Evolutionary conservation across 2,329 filamentous ascomycete genomes (phyloP).

Genomic region (Emergomyces africanus): DNA sequence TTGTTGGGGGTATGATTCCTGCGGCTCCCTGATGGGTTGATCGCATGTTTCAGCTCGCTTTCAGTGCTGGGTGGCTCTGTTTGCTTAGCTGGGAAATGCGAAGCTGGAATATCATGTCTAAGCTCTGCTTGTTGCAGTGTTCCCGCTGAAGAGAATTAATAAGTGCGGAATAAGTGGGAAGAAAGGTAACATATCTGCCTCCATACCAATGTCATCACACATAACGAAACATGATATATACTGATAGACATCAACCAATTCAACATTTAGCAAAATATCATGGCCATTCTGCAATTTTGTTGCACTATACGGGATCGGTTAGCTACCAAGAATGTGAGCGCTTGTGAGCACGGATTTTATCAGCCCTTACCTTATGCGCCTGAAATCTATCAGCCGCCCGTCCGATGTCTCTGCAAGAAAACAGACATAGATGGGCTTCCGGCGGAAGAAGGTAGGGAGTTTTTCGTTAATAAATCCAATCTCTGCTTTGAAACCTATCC

Average conservation of each 20-base stretch:
- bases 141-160: constrained; percentile 34
- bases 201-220: constrained; percentile 67
- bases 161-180: neutral
- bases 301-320: constrained; percentile 38
- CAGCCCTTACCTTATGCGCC: constrained; percentile 39
- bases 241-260: constrained; percentile 42
- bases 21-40: constrained; percentile 9
- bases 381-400: constrained; percentile 57
- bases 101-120: constrained; percentile 36
- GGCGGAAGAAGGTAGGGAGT: constrained; percentile 47
- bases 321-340: neutral
- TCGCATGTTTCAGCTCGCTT: neutral
- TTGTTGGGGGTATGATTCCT: constrained; percentile 13
- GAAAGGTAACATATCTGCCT: constrained; percentile 2
- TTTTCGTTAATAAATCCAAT: constrained; percentile 61
- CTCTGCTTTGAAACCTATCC: constrained; percentile 51
- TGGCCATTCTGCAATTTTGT: constrained; percentile 51
- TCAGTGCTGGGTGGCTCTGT: neutral
- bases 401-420: constrained; percentile 61
- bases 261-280: constrained; percentile 47
- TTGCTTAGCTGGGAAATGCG: constrained; percentile 27
- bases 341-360: neutral
- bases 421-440: constrained; percentile 55
- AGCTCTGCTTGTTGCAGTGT: constrained; percentile 43
- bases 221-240: constrained; percentile 57